Evolutionary conservation across 306 rosid species (phyloP), one percentile per base, ranked within the genome.

Genomic region (Quercus robur): DNA sequence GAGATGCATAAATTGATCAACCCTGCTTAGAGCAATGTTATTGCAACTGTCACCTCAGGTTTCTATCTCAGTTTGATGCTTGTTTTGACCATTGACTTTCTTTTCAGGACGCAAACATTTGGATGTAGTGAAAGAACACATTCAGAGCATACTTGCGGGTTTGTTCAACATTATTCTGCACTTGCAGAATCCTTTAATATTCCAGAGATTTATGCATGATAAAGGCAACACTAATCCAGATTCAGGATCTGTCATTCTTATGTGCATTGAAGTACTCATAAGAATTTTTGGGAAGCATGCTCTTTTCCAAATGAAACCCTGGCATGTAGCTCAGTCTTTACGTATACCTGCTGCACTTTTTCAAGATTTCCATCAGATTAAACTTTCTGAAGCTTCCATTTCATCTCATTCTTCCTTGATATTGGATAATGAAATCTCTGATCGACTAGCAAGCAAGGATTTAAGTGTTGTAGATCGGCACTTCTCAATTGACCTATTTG

Each of bases 191-290:
- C 95, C 89, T 4, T 80, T 1, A 44, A 91, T 91, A 30, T 93
- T 94, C 82, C 77, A 87, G 83, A 84, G 80, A 76, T 58, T 66
- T 86, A 70, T 82, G 3, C 71, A 73, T 78, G 61, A 74, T 56
- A 77, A 81, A 74, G 86, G 78, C 55, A 68, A 78, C 68, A 67
- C 57, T 73, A 71, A 83, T 77, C 97, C 97, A 31, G 99, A 94
- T 93, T 87, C 95, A 23, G 97, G 97, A 84, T 71, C 99, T 21
- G 89, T 91, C 79, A 84, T 93, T 88, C 95, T 93, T 76, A 93
- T 94, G 99, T 88, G 97, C 80, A 91, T 93, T 88, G 93, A 93
- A 83, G 92, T 93, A 75, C 95, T 93, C 19, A 81, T 76, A 75
- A 86, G 94, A 84, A 77, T 91, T 68, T 91, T 93, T 26, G 93